A percentile compares a stretch with the other conserved stretches of the same genome.
These are phyloP conservation scores for Arachnopeziza araneosa DNA, from an alignment of 2,329 filamentous ascomycete genomes.

Conservation along the genomic window DNA sequence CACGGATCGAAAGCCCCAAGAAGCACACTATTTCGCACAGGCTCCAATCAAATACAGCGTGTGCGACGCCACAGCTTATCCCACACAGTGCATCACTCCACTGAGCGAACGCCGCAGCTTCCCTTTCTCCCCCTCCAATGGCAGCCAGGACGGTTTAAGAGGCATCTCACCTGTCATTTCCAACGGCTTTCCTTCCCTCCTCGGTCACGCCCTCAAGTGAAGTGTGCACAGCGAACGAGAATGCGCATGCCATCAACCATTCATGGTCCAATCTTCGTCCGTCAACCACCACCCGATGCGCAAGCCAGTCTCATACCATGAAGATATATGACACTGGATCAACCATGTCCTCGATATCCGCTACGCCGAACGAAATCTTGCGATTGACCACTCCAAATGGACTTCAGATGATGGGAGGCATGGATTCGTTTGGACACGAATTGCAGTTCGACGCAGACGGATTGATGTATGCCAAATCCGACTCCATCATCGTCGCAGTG, in stretches of 20 bases:
- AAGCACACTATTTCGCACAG: background rate
- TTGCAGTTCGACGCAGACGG: conserved; percentile 25
- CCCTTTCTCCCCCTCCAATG: background rate
- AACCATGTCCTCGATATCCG: conserved; percentile 11
- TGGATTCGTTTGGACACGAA: conserved; percentile 28
- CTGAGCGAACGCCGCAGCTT: background rate
- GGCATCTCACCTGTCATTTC: background rate
- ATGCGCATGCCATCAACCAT: conserved; percentile 13
- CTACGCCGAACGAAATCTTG: conserved; percentile 22
- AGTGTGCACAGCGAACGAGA: conserved; percentile 1
- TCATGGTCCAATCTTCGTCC: conserved; percentile 14
- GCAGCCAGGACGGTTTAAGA: background rate
- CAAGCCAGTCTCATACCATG: background rate
- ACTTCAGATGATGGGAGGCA: conserved; percentile 12
- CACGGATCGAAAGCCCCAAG: too few relatives aligned
- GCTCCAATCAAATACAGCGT: background rate
- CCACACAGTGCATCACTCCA: background rate
- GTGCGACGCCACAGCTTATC: background rate
- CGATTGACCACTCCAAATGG: conserved; percentile 19
- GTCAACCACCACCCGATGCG: background rate
- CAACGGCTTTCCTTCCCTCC: background rate
- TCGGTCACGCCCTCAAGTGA: background rate
- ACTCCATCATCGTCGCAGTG: background rate
- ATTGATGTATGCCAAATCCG: conserved; percentile 22
- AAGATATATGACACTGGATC: background rate